Base-by-base conservation (phyloP, 1,139 yeast genomes). In the Meyerozyma guilliermondii region DNA sequence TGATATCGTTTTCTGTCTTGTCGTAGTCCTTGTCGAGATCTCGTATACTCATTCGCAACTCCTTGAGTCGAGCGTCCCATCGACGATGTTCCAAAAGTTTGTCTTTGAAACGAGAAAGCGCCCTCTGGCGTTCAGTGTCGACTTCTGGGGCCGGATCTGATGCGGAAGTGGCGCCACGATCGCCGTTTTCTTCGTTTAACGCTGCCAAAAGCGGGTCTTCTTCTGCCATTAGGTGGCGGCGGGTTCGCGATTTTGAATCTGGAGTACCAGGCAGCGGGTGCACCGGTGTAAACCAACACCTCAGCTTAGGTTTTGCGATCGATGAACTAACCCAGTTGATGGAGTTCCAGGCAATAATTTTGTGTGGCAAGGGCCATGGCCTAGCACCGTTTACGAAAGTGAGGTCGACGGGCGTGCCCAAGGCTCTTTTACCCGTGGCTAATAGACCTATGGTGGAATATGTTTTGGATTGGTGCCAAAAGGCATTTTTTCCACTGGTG, bases 1-100 rank as follows among this genome's bases (percentile, higher is more conserved):
- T 91, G 63, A 92, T 92, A 58, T 92, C 98, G 55, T 89, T 91
- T 63, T 94, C 99, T 3, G 98, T 91, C 70, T 88, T 89, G 46
- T 87, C 94, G 63, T 82, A 92, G 50, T 84, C 84, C 58, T 80
- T 81, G 51, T 89, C 96, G 52, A 89, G 70, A 53, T 80, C 95
- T 63, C 91, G 83, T 68, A 92, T 87, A 49, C 84, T 80, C 59
- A 87, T 69, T 53, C 98, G 79, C 50, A 91, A 74, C 42, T 84
- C 91, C 63, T 89, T 92, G 56, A 94, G 75, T 58, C 89, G 81
- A 37, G 95, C 87, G 60, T 92, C 98, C 87, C 95, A 89, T 59
- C 88, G 88, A 58, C 96, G 80, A 65, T 94, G 98, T 58, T 92
- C 98, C 54, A 87, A 74, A 54, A 92, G 75, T 66, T 88, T 91